Evolutionary conservation across 208 protist species (phyloP).

Genomic region (Wallacemonas sp.): DNA sequence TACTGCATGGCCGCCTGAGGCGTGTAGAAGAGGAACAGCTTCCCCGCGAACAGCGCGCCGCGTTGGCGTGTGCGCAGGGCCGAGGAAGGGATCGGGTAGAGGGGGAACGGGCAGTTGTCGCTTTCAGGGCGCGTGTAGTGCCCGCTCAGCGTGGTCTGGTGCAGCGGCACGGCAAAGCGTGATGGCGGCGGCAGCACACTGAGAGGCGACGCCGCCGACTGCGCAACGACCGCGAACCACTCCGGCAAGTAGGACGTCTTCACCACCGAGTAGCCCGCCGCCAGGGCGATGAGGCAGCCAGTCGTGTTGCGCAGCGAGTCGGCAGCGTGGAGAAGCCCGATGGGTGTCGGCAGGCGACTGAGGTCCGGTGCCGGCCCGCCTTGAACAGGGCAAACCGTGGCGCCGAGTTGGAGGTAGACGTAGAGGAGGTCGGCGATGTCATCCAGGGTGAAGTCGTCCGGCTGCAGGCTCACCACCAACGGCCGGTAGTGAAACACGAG

Average conservation of each 20-base stretch:
- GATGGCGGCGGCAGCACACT: slow-evolving; percentile 62
- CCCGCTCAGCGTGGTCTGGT: slow-evolving; percentile 19
- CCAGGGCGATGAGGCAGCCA: slow-evolving; percentile 56
- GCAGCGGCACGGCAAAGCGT: slow-evolving; percentile 61
- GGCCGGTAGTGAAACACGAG: slow-evolving; percentile 65
- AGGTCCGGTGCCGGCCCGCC: slow-evolving; percentile 18
- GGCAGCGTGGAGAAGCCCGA: slow-evolving; percentile 58
- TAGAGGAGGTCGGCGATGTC: slow-evolving; percentile 45
- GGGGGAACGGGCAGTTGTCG: slow-evolving; percentile 65
- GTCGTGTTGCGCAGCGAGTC: slow-evolving; percentile 55
- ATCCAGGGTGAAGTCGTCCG: slow-evolving; percentile 29
- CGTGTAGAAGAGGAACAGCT: slow-evolving; percentile 56
- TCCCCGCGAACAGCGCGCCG: slow-evolving; percentile 34
- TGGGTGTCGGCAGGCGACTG: slow-evolving; percentile 31
- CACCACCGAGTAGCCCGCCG: slow-evolving; percentile 69
- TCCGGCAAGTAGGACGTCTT: slow-evolving; percentile 71
- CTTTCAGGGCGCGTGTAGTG: slow-evolving; percentile 70
- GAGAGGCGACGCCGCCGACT: slow-evolving; percentile 47
- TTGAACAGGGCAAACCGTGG: slow-evolving; percentile 50
- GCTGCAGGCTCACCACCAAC: slow-evolving; percentile 63
- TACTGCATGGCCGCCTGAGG: slow-evolving; percentile 43
- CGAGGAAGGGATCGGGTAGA: slow-evolving; percentile 66
- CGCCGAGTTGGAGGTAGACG: slow-evolving; percentile 66
- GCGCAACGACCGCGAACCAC: slow-evolving; percentile 75
- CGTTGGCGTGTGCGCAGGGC: slow-evolving; percentile 41